Conservation (phyloP, 768 basidiomycete genomes). For the Tricholomella constricta region DNA sequence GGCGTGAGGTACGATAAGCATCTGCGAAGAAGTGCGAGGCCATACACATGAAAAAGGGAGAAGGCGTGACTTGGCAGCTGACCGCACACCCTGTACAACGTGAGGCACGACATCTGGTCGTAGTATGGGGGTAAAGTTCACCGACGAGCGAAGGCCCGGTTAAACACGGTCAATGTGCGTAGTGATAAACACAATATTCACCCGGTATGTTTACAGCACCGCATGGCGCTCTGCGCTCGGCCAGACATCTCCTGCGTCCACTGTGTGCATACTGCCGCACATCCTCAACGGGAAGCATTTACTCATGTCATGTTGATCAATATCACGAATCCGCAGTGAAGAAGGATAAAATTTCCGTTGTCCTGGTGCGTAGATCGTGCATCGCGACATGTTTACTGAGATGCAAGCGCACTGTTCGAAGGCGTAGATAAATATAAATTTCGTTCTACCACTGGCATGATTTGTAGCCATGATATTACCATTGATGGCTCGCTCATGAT, state of each 20-base stretch:
- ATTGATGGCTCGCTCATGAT: no score
- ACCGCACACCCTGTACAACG: neutral
- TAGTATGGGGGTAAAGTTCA: neutral
- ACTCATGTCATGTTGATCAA: neutral
- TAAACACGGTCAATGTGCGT: neutral
- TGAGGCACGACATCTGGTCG: neutral
- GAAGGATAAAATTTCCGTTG: neutral
- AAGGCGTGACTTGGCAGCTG: conserved; percentile 2
- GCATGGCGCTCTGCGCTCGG: neutral
- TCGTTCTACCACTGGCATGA: no score
- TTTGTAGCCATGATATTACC: no score
- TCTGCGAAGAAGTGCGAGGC: no score
- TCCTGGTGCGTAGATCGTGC: neutral
- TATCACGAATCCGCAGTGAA: neutral
- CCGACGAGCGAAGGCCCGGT: neutral
- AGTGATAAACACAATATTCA: neutral
- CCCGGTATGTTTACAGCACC: neutral
- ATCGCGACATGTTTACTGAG: neutral
- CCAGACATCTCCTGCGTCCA: neutral
- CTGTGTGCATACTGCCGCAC: neutral
- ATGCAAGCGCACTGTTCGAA: neutral
- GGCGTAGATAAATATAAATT: no score
- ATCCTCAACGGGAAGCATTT: neutral
- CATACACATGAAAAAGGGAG: no score
- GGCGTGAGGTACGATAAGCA: conserved; percentile 9